phyloP scores from a whole-genome alignment of 2,329 filamentous ascomycete genomes.

The Colletotrichum sp. region DNA sequence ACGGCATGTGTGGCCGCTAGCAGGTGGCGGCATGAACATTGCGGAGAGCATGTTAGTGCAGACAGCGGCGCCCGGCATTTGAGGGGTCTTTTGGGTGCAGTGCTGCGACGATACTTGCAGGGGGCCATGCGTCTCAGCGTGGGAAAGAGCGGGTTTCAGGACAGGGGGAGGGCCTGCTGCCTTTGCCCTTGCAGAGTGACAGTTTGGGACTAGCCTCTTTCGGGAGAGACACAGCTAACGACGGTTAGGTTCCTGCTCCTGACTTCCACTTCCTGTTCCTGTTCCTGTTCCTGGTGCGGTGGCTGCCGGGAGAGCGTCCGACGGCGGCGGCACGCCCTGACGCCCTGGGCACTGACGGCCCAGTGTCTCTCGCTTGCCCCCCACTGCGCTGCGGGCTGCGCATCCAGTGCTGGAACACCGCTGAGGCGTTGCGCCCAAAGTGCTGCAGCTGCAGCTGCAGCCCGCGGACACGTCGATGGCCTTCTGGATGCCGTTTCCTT shows the following conservation, averaged over 20 bases:
- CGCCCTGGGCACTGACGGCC: background rate
- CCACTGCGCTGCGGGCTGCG: background rate
- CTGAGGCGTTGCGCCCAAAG: background rate
- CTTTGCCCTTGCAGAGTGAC: background rate
- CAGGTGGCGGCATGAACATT: background rate
- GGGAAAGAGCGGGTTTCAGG: constrained; percentile 24
- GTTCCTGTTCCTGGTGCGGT: background rate
- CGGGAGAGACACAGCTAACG: background rate
- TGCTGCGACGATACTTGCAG: constrained; percentile 19
- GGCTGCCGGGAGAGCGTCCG: background rate
- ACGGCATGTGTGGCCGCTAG: background rate
- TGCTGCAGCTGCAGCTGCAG: background rate
- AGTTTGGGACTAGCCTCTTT: background rate
- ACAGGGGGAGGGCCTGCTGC: constrained; percentile 8
- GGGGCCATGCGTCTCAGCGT: constrained; percentile 22
- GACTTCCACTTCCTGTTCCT: background rate
- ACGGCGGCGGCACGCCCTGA: background rate
- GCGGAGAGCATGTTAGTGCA: constrained; percentile 8
- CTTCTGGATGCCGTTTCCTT: background rate
- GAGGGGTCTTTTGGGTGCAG: background rate
- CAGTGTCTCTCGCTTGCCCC: background rate
- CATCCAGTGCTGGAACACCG: background rate
- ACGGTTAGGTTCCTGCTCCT: background rate
- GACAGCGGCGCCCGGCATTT: background rate
- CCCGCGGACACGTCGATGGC: background rate